These are phyloP conservation scores for Clitopilus passeckerianus DNA, from an alignment of 768 basidiomycete species.

Conservation along the genomic window DNA sequence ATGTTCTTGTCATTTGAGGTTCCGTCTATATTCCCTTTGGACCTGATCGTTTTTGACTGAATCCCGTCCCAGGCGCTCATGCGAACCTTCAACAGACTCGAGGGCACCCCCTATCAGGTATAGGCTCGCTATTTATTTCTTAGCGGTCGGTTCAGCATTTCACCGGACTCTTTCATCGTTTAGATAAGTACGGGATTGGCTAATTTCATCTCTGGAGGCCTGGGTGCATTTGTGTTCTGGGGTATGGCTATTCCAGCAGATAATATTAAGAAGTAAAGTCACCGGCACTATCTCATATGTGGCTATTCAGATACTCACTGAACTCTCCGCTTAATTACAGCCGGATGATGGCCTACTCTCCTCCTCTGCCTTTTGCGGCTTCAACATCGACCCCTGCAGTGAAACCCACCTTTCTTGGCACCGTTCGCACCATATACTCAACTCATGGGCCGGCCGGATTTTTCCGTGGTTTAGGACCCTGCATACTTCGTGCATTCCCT, in stretches of 20 bases:
- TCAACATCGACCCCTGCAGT: slow-evolving; percentile 15
- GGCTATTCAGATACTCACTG: background rate
- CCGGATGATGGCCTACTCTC: slow-evolving; percentile 61
- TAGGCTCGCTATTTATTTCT: slow-evolving; percentile 5
- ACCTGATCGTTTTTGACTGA: slow-evolving; percentile 13
- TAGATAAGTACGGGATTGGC: slow-evolving; percentile 59
- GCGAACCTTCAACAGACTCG: slow-evolving; percentile 48
- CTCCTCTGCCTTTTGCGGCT: slow-evolving; percentile 36
- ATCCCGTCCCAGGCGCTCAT: slow-evolving; percentile 42
- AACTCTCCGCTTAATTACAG: slow-evolving; percentile 23
- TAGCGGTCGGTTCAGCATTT: background rate
- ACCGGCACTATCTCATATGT: slow-evolving; percentile 1
- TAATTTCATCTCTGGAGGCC: slow-evolving; percentile 63
- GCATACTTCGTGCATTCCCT: slow-evolving; percentile 70
- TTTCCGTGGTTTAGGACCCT: slow-evolving; percentile 64
- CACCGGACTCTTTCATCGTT: background rate
- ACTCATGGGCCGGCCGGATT: slow-evolving; percentile 52
- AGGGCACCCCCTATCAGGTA: slow-evolving; percentile 61
- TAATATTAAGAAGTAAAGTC: slow-evolving; percentile 73
- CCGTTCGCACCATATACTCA: slow-evolving; percentile 48
- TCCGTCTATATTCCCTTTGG: slow-evolving; percentile 2
- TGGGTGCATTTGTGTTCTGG: slow-evolving; percentile 63
- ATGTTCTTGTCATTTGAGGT: slow-evolving; percentile 76
- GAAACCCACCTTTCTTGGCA: slow-evolving; percentile 42
- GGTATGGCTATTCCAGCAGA: slow-evolving; percentile 69